Evolutionary conservation across 2,329 filamentous ascomycete species (phyloP), one percentile per base, ranked within the genome.

Genomic region (Calonectria hawksworthii): DNA sequence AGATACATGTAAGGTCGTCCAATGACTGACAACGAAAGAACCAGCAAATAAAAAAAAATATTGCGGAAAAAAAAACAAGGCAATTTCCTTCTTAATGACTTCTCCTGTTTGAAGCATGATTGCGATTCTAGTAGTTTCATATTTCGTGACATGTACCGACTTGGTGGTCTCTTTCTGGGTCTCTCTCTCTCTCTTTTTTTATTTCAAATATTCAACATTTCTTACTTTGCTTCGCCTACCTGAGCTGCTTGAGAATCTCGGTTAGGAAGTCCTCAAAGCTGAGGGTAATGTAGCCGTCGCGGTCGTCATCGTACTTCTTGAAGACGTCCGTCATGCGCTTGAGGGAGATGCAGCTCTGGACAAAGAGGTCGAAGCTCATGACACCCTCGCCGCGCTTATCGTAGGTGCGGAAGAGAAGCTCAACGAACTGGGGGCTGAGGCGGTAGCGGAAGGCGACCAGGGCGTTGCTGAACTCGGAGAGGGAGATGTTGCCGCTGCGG

Each of bases 291-390:
- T 96, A 99, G 2, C 97, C 97, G 86, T 99, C 97, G 52, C 97
- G 92, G 85, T 99, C 97, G 82, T 98, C 95, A 80, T 99, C 97
- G 85, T 99, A 99, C 86, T 96, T 96, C 90, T 99, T 99, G 85
- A 99, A 99, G 34, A 98, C 96, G 85, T 99, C 97, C 74, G 97
- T 99, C 96, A 99, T 99, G 80, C 97, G 92, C 91, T 99, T 98
- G 82, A 99, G 89, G 80, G 93, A 96, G 83, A 99, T 99, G 85
- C 97, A 99, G 68, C 95, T 95, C 89, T 99, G 97, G 75, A 99
- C 97, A 82, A 99, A 99, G 67, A 99, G 86, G 87, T 99, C 97
- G 83, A 99, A 99, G 86, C 93, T 95, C 91, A 96, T 95, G 80
- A 90, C 90, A 47, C 93, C 93, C 82, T 92, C 89, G 78, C 87